A percentile compares a stretch with the other conserved stretches of the same genome.
Evolutionary conservation across 306 rosid species (phyloP).

Genomic region (Citrullus mucosospermus): DNA sequence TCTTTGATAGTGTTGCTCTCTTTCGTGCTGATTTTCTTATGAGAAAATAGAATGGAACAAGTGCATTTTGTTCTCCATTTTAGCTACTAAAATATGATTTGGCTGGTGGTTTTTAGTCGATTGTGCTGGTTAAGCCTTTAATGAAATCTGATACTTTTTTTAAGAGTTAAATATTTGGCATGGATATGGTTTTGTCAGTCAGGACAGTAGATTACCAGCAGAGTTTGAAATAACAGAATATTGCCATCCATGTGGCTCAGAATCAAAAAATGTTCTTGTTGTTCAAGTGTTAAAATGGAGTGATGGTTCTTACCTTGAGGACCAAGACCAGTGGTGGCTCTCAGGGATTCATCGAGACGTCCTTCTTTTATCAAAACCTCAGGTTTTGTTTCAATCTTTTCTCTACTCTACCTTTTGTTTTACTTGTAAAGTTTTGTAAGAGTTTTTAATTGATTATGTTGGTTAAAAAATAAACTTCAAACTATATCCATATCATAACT

Average conservation of each 20-base stretch:
- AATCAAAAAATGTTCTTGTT: constrained; percentile 57
- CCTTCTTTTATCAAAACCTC: constrained; percentile 79
- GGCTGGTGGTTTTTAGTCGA: neutral
- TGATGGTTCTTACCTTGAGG: constrained; percentile 93
- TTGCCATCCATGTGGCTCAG: constrained; percentile 62
- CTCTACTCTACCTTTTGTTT: neutral
- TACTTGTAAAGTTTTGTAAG: neutral
- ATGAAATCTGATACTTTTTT: neutral
- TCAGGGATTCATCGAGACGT: constrained; percentile 95
- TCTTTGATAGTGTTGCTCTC: neutral
- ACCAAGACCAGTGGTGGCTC: constrained; percentile 96
- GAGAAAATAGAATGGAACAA: neutral
- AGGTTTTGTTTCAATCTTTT: constrained; percentile 28
- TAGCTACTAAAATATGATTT: neutral
- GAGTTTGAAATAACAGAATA: constrained; percentile 88
- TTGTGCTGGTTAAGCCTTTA: neutral
- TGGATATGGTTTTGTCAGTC: constrained; percentile 46
- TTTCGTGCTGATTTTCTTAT: neutral
- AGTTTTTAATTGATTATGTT: neutral
- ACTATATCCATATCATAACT: neutral
- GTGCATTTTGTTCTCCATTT: neutral
- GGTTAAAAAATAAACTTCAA: neutral
- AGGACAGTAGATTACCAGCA: constrained; percentile 92
- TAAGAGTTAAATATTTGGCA: neutral
- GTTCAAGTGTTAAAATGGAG: constrained; percentile 97